phyloP scores from a whole-genome alignment of 345 rosid genomes.

The Leavenworthia alabamica region DNA sequence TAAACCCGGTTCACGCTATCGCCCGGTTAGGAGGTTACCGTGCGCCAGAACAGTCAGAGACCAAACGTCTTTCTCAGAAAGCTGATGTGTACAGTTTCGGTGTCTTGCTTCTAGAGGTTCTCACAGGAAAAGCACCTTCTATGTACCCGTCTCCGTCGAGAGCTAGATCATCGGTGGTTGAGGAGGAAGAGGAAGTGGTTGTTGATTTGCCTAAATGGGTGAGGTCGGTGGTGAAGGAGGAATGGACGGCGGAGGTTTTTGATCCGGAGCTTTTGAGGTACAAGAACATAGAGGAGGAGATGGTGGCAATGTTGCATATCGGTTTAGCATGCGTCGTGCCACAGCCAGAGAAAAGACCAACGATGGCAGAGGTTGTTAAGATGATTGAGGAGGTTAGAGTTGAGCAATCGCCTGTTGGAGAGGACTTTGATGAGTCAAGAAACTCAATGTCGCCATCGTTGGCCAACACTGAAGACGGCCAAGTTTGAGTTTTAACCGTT shows the following conservation, averaged over 20 bases:
- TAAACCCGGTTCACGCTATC: slow-evolving; percentile 82
- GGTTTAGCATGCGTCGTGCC: slow-evolving; percentile 72
- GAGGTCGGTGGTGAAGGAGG: slow-evolving; percentile 87
- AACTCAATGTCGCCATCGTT: slow-evolving; percentile 82
- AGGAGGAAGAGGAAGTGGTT: slow-evolving; percentile 42
- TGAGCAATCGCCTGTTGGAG: slow-evolving; percentile 91
- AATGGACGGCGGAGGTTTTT: slow-evolving; percentile 97
- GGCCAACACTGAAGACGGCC: slow-evolving; percentile 79
- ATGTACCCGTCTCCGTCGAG: slow-evolving; percentile 66
- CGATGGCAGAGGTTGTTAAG: slow-evolving; percentile 74
- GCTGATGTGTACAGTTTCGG: slow-evolving; percentile 92
- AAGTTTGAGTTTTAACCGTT: not conserved
- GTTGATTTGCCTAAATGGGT: slow-evolving; percentile 93
- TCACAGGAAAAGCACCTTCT: slow-evolving; percentile 77
- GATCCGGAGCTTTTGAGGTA: slow-evolving; percentile 92
- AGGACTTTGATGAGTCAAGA: slow-evolving; percentile 86
- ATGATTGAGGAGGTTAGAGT: slow-evolving; percentile 88
- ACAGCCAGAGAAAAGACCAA: slow-evolving; percentile 77
- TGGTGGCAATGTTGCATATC: slow-evolving; percentile 86
- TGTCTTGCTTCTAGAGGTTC: slow-evolving; percentile 70
- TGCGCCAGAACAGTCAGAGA: slow-evolving; percentile 85
- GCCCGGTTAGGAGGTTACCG: slow-evolving; percentile 88
- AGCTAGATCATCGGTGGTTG: slow-evolving; percentile 42
- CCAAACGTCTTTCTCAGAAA: slow-evolving; percentile 70
- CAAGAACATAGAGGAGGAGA: slow-evolving; percentile 88